Conservation (phyloP, 352 stramenopile species). For the Globisporangium irregulare region DNA sequence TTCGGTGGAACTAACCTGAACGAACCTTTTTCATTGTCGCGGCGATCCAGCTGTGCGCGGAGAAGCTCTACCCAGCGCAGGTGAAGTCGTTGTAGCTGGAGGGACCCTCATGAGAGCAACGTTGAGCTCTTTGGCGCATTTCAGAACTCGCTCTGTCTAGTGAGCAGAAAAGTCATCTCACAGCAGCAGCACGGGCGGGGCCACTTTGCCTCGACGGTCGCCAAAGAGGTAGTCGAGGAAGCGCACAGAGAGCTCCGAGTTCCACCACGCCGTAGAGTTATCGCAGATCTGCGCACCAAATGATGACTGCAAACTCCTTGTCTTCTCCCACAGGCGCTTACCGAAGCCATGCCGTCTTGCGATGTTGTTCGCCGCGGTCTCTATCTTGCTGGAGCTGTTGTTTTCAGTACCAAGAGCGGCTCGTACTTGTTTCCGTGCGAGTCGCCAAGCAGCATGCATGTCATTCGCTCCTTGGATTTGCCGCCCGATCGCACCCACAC, state of each 20-base stretch:
- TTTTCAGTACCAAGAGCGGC: constrained; percentile 29
- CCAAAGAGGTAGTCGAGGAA: constrained; percentile 25
- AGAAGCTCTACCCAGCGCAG: too few relatives aligned
- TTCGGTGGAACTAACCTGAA: too few relatives aligned
- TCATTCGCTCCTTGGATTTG: constrained; percentile 26
- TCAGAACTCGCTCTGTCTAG: constrained; percentile 5
- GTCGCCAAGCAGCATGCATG: constrained; percentile 14
- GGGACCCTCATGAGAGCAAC: too few relatives aligned
- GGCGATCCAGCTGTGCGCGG: too few relatives aligned
- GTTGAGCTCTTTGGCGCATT: too few relatives aligned
- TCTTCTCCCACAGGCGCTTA: constrained; percentile 14
- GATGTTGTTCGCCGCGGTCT: constrained; percentile 14
- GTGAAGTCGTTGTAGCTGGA: too few relatives aligned
- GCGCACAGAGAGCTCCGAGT: constrained; percentile 22
- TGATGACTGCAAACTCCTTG: constrained; percentile 16
- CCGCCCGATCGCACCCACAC: constrained; percentile 24
- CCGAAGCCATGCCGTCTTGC: constrained; percentile 20
- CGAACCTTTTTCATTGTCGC: too few relatives aligned
- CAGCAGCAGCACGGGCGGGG: constrained; percentile 4
- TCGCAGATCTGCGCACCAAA: constrained; percentile 20
- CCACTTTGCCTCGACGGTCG: not conserved
- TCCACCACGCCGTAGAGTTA: constrained; percentile 35
- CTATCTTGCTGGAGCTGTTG: not conserved
- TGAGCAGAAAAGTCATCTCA: constrained; percentile 15
- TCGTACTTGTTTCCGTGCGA: constrained; percentile 26